Evolutionary conservation across 495 filamentous ascomycete genomes (phyloP), one percentile per base, ranked within the genome.

Genomic region (Aspergillus kassunensis): DNA sequence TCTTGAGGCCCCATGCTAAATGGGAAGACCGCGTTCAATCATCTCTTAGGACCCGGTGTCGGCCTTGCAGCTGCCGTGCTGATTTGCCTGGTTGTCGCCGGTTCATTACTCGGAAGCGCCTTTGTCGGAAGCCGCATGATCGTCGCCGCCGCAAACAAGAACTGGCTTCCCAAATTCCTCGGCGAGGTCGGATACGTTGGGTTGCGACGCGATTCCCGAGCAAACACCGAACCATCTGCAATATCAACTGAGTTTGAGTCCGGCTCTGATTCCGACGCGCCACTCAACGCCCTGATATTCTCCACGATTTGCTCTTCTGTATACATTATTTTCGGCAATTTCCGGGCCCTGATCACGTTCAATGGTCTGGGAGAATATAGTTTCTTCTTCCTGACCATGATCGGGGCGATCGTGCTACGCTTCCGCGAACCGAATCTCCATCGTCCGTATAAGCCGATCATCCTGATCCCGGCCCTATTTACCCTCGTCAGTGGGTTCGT

Each of bases 51-150:
- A 29, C 46, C 54, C n/a, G 51, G 20, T 3, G 36, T 46, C 11
- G 58, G 54, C 11, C 36, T 60, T 2, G 27, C 49, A 11, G 58
- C 58, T 1, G 54, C 58, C 3, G 16, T 51, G 4, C 20, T 54
- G 6, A 56, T 60, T 16, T 60, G 58, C 29, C 45, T 60, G 1
- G 54, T 57, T 10, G 54, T 60, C n/a, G 58, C 58, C 3, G 58
- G 58, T 3, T 54, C 58, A 16, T 31, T 60, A 20, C 54, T 60
- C 1, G 54, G 54, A 9, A 60, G 56, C 37, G 56, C 58, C 23
- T 60, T 60, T 30, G 54, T 60, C 10, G 58, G 50, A 0, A 54
- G 58, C 9, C 58, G 58, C 31, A 60, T 60, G 58, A 29, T 57
- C 15, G 58, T 60, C 2, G 54, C 58, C 1, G 58, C 58, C 0